Evolutionary conservation across 202 grass and related monocot genomes (phyloP).

Genomic region (Hordeum pubiflorum): DNA sequence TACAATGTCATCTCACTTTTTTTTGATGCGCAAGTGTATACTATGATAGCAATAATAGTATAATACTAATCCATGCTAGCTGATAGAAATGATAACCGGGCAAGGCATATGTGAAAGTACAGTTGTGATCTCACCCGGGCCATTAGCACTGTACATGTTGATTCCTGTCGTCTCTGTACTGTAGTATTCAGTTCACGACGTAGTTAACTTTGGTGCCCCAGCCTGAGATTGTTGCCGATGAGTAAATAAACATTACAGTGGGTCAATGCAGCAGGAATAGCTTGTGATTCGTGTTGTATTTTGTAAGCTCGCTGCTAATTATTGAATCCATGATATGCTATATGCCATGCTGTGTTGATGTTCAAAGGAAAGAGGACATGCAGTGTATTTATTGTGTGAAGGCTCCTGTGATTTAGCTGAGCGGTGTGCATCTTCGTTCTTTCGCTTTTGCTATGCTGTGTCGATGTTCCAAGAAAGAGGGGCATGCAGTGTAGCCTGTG

Average conservation of each 20-base stretch:
- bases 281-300: neutral
- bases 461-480: neutral
- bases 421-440: neutral
- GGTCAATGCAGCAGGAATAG: neutral
- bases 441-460: neutral
- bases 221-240: neutral
- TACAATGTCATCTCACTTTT: constrained; percentile 7
- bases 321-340: neutral
- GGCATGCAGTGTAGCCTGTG: neutral
- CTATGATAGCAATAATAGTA: constrained; percentile 18
- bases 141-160: constrained; percentile 20
- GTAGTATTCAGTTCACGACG: neutral
- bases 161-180: constrained; percentile 1
- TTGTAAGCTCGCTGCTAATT: neutral
- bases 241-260: neutral
- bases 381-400: neutral
- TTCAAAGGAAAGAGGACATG: neutral
- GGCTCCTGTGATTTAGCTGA: neutral
- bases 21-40: constrained; percentile 21
- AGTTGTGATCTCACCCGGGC: constrained; percentile 2
- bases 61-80: constrained; percentile 28
- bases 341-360: neutral
- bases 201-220: neutral
- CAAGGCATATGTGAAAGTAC: constrained; percentile 15
- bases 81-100: constrained; percentile 32